Conservation (phyloP, 2,329 filamentous ascomycete species). For the Chaetomiaceae sp. region DNA sequence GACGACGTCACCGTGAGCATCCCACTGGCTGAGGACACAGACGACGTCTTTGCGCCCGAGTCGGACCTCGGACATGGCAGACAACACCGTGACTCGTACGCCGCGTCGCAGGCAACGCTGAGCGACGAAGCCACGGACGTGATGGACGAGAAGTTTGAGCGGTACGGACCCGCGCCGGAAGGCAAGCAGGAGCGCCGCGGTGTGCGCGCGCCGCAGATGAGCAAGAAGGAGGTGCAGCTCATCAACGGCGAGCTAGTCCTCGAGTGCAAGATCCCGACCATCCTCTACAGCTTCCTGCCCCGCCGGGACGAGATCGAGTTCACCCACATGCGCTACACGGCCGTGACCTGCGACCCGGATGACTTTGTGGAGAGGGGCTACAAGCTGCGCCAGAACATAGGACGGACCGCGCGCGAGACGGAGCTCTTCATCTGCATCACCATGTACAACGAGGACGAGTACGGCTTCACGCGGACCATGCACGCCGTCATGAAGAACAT, state of each 20-base stretch:
- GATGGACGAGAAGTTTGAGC: conserved; percentile 60
- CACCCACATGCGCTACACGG: conserved; percentile 97
- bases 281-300: conserved; percentile 93
- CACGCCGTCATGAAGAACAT: conserved; percentile 99
- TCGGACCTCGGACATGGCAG: conserved; percentile 52
- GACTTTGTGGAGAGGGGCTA: conserved; percentile 87
- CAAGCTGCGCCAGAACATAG: conserved; percentile 87
- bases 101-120: conserved; percentile 50
- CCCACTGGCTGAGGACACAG: conserved; percentile 56
- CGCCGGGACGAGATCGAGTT: conserved; percentile 92
- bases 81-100: conserved; percentile 56
- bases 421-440: conserved; percentile 96
- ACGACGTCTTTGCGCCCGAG: conserved; percentile 69
- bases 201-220: conserved; percentile 80
- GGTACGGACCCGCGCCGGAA: conserved; percentile 83
- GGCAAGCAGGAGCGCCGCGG: conserved; percentile 85
- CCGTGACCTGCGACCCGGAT: conserved; percentile 95
- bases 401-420: conserved; percentile 77
- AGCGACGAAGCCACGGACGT: conserved; percentile 38
- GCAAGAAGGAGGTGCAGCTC: conserved; percentile 87
- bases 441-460: conserved; percentile 99
- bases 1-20: conserved; percentile 71
- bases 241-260: conserved; percentile 97
- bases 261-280: conserved; percentile 98
- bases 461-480: conserved; percentile 96